Evolutionary conservation across 352 stramenopile species (phyloP).

Genomic region (Peronospora farinosa): DNA sequence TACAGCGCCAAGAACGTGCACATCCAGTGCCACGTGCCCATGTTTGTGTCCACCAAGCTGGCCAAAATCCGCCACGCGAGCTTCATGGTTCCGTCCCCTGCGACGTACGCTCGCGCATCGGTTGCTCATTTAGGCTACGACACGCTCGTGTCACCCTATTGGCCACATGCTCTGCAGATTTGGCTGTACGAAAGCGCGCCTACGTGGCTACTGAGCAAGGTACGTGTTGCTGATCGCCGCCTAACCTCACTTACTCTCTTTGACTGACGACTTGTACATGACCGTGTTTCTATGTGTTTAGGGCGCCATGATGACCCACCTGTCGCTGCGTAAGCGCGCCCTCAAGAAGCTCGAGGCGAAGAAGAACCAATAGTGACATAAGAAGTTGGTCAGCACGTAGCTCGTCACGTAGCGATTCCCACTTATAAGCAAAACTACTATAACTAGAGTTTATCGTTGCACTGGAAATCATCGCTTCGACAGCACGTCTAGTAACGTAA

Average conservation of each 20-base stretch:
- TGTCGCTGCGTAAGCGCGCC: constrained; percentile 77
- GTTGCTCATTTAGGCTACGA: constrained; percentile 92
- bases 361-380: constrained; percentile 56
- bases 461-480: constrained; percentile 1
- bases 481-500: constrained; percentile 9
- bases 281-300: constrained; percentile 21
- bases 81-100: constrained; percentile 89
- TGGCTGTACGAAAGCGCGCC: constrained; percentile 90
- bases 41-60: constrained; percentile 99
- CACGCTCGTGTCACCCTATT: constrained; percentile 91
- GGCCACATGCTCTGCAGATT: constrained; percentile 93
- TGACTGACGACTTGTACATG: constrained; percentile 11
- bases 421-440: neutral
- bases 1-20: constrained; percentile 90
- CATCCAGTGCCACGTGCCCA: constrained; percentile 97
- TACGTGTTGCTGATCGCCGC: constrained; percentile 26
- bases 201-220: constrained; percentile 78
- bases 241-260: neutral
- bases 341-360: constrained; percentile 85
- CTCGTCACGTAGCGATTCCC: constrained; percentile 1
- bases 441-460: neutral
- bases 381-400: neutral
- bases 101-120: constrained; percentile 87
- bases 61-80: constrained; percentile 95
- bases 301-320: constrained; percentile 66